A percentile compares a stretch with the other conserved stretches of the same genome.
phyloP scores from a whole-genome alignment of 2,329 filamentous ascomycete genomes.

The Trichophaea hybrida region DNA sequence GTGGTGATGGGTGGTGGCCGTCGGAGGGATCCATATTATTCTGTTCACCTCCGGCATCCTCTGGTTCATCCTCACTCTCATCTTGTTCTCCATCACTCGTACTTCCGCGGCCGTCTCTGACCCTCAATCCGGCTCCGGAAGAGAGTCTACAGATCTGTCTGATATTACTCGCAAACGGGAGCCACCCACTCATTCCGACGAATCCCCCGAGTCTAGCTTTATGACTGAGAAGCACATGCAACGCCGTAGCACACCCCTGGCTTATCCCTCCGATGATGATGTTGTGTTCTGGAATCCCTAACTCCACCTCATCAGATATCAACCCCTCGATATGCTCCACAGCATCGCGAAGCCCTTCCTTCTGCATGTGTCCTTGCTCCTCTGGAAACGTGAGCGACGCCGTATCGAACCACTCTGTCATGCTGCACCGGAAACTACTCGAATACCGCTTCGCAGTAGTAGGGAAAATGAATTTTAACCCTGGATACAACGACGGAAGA shows the following conservation, averaged over 20 bases:
- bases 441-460: slow-evolving; percentile 32
- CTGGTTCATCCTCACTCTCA: background rate
- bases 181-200: slow-evolving; percentile 39
- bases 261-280: slow-evolving; percentile 37
- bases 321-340: slow-evolving; percentile 30
- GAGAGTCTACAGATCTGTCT: background rate
- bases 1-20: too few relatives aligned
- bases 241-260: slow-evolving; percentile 36
- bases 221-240: slow-evolving; percentile 31
- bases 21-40: background rate
- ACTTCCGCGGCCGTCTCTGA: background rate
- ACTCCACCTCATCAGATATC: slow-evolving; percentile 30
- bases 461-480: slow-evolving; percentile 29
- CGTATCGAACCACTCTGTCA: slow-evolving; percentile 38
- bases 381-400: slow-evolving; percentile 33
- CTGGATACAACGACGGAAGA: slow-evolving; percentile 4
- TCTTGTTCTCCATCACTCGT: background rate
- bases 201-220: slow-evolving; percentile 33
- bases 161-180: slow-evolving; percentile 34
- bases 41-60: background rate
- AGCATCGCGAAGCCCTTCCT: slow-evolving; percentile 33
- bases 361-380: slow-evolving; percentile 31
- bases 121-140: background rate
- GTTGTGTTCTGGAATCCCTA: slow-evolving; percentile 22
- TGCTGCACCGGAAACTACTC: slow-evolving; percentile 32